Evolutionary conservation across 2,329 filamentous ascomycete genomes (phyloP).

Genomic region (Berkeleyomyces rouxiae): DNA sequence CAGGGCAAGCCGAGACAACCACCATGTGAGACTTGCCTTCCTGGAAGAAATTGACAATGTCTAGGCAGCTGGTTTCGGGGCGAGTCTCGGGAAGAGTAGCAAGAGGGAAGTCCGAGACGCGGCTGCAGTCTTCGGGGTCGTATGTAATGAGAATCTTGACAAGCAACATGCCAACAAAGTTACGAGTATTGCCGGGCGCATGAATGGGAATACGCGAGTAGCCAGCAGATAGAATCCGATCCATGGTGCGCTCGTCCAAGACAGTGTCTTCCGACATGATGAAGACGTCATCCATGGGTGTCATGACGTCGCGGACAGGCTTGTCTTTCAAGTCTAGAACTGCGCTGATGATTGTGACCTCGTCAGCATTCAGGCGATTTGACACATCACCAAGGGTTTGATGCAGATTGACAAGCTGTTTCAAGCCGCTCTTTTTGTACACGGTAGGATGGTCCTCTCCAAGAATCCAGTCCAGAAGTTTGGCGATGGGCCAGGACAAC

Average conservation of each 20-base stretch:
- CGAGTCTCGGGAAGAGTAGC: conserved; percentile 90
- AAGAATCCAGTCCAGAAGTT: conserved; percentile 81
- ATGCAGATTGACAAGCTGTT: conserved; percentile 89
- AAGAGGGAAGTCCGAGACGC: conserved; percentile 77
- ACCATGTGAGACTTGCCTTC: conserved; percentile 99
- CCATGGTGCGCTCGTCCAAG: conserved; percentile 85
- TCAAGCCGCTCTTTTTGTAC: conserved; percentile 95
- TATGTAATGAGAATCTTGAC: conserved; percentile 99
- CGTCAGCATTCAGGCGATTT: conserved; percentile 86
- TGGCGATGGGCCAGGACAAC: conserved; percentile 85
- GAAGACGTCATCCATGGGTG: conserved; percentile 93
- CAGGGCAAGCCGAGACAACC: conserved; percentile 74
- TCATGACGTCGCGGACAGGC: conserved; percentile 91
- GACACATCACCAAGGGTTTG: conserved; percentile 74
- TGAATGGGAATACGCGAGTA: conserved; percentile 96
- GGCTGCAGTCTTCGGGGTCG: conserved; percentile 79
- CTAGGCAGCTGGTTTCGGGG: conserved; percentile 87
- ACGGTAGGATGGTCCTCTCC: conserved; percentile 91
- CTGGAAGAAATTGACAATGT: conserved; percentile 99
- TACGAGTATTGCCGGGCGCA: conserved; percentile 61
- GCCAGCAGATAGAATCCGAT: conserved; percentile 77
- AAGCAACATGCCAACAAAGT: conserved; percentile 94
- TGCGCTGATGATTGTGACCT: conserved; percentile 96
- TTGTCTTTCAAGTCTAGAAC: conserved; percentile 95
- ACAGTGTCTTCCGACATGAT: conserved; percentile 91